phyloP scores from a whole-genome alignment of 2,329 filamentous ascomycete genomes.

The Torrubiella hemipterigena region DNA sequence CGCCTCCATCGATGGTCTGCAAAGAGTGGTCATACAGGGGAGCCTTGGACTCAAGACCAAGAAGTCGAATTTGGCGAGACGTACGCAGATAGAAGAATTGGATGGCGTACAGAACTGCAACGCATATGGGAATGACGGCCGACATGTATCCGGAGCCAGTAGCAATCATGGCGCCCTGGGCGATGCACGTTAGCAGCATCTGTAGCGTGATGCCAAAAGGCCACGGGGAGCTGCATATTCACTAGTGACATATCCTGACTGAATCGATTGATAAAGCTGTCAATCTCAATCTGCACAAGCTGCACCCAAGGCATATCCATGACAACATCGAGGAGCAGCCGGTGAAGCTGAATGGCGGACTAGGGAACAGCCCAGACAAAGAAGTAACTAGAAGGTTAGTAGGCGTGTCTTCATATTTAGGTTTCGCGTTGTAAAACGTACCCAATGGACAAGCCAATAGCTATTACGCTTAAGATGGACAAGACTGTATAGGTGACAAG shows the following conservation, averaged over 20 bases:
- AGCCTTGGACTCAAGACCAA: constrained; percentile 33
- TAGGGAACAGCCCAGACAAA: constrained; percentile 3
- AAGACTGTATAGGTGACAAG: constrained; percentile 1
- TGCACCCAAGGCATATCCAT: constrained; percentile 9
- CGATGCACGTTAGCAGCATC: constrained; percentile 17
- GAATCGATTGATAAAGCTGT: constrained; percentile 18
- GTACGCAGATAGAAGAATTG: constrained; percentile 35
- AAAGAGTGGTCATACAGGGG: constrained; percentile 34
- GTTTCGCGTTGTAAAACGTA: too few relatives aligned
- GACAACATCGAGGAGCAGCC: constrained; percentile 14
- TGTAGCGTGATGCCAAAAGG: constrained; percentile 2
- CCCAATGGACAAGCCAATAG: constrained; percentile 7
- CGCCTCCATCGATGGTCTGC: constrained; percentile 29
- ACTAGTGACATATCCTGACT: constrained; percentile 22
- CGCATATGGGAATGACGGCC: constrained; percentile 23
- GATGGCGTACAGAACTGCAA: constrained; percentile 23
- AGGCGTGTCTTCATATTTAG: too few relatives aligned
- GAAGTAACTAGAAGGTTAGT: too few relatives aligned
- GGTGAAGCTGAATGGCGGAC: constrained; percentile 2
- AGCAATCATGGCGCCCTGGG: constrained; percentile 25
- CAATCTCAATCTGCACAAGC: constrained; percentile 13
- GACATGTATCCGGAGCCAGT: constrained; percentile 24
- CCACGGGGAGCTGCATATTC: constrained; percentile 17
- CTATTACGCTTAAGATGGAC: constrained; percentile 1
- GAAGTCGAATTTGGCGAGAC: constrained; percentile 32